phyloP scores from a whole-genome alignment of 2,329 filamentous ascomycete species.

The Remersonia thermophila region DNA sequence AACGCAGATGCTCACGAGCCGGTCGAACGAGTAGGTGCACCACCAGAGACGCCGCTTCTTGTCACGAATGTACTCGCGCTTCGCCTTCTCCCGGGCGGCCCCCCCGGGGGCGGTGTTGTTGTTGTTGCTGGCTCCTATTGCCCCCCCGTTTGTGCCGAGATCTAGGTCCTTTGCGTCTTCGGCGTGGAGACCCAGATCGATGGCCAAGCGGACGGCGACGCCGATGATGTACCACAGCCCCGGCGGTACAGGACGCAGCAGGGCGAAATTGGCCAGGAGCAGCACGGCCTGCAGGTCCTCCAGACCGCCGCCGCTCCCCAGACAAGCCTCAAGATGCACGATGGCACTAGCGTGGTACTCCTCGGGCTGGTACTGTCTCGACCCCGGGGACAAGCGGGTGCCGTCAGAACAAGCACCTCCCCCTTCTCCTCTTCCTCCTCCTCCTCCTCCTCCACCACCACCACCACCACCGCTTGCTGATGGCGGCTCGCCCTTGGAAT shows the following conservation, averaged over 20 bases:
- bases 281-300: slow-evolving; percentile 92
- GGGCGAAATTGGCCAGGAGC: slow-evolving; percentile 78
- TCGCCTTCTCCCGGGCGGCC: slow-evolving; percentile 42
- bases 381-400: slow-evolving; percentile 12
- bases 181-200: slow-evolving; percentile 85
- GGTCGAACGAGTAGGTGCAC: slow-evolving; percentile 91
- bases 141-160: slow-evolving; percentile 30
- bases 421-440: background rate
- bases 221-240: slow-evolving; percentile 97
- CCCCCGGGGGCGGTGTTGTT: slow-evolving; percentile 26
- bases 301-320: slow-evolving; percentile 77
- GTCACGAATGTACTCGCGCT: slow-evolving; percentile 75
- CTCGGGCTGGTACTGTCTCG: slow-evolving; percentile 62
- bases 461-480: slow-evolving; percentile 5
- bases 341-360: slow-evolving; percentile 95
- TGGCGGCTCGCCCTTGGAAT: slow-evolving; percentile 27
- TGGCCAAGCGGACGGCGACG: slow-evolving; percentile 77
- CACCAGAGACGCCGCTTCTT: slow-evolving; percentile 83
- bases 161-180: slow-evolving; percentile 66
- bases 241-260: slow-evolving; percentile 81
- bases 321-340: slow-evolving; percentile 75
- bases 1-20: slow-evolving; percentile 89
- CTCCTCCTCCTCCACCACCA: no score
- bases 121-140: slow-evolving; percentile 40
- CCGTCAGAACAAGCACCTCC: slow-evolving; percentile 2